phyloP scores from a whole-genome alignment of 768 basidiomycete species.

The Serendipita sp. region DNA sequence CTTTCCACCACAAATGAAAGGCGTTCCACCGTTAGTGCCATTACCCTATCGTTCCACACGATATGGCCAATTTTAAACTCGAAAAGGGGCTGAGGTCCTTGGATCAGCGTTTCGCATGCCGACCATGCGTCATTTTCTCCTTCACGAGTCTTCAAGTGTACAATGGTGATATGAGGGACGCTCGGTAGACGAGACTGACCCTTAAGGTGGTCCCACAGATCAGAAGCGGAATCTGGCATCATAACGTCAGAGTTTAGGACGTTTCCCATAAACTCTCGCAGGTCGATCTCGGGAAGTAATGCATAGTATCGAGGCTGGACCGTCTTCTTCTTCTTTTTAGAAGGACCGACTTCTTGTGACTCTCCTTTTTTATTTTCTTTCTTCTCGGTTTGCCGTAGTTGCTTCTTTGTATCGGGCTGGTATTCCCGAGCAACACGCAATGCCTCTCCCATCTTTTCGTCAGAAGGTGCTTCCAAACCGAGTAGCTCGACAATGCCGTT shows the following conservation, averaged over 20 bases:
- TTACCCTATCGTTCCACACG: constrained; percentile 61
- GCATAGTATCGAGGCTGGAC: constrained; percentile 51
- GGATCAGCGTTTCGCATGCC: constrained; percentile 29
- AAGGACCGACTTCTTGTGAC: constrained; percentile 14
- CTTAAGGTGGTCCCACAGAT: constrained; percentile 36
- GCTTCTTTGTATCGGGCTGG: constrained; percentile 19
- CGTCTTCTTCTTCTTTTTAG: constrained; percentile 19
- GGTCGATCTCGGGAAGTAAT: constrained; percentile 54
- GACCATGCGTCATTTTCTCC: constrained; percentile 32
- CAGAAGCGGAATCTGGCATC: constrained; percentile 17
- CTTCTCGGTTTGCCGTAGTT: constrained; percentile 8
- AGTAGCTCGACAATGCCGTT: constrained; percentile 40
- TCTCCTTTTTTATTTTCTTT: constrained; percentile 14
- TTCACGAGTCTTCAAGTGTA: constrained; percentile 42
- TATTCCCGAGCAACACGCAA: constrained; percentile 29
- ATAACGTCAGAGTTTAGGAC: constrained; percentile 23
- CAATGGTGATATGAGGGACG: constrained; percentile 74
- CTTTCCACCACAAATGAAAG: constrained; percentile 24
- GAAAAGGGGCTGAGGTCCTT: constrained; percentile 34
- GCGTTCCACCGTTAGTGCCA: constrained; percentile 60
- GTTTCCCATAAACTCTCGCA: constrained; percentile 30
- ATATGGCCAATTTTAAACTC: constrained; percentile 41
- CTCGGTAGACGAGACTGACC: constrained; percentile 29
- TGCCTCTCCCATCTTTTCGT: constrained; percentile 39
- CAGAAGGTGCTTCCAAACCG: constrained; percentile 33